phyloP scores from a whole-genome alignment of 345 rosid genomes.

The Eutrema heterophyllum region DNA sequence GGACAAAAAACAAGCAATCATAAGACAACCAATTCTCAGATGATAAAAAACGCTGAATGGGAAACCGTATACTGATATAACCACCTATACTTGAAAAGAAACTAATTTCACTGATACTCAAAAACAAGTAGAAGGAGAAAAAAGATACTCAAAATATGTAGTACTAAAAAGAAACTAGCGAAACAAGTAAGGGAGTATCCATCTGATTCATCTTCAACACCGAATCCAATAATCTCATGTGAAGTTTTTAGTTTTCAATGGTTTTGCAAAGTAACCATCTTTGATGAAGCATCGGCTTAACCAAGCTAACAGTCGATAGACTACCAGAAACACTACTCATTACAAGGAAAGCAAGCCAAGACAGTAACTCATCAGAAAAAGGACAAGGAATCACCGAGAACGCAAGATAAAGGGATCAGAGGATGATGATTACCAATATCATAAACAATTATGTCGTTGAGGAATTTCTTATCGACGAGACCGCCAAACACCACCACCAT shows the following conservation, averaged over 20 bases:
- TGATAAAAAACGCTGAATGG: background rate
- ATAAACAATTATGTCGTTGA: conserved; percentile 61
- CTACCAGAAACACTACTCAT: background rate
- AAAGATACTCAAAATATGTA: background rate
- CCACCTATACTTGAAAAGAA: background rate
- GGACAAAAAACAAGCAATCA: background rate
- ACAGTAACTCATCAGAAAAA: background rate
- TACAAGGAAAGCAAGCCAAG: background rate
- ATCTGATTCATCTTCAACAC: background rate
- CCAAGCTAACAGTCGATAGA: background rate
- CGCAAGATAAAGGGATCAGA: background rate
- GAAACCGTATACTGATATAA: background rate
- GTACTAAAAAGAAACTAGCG: background rate
- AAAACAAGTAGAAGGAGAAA: background rate
- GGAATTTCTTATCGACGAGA: conserved; percentile 73
- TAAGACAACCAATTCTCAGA: background rate
- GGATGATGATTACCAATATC: conserved; percentile 53
- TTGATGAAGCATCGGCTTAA: background rate
- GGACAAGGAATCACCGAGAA: background rate
- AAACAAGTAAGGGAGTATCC: background rate
- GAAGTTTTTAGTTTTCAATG: background rate
- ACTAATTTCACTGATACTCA: background rate
- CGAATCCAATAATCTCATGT: background rate
- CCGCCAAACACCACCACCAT: conserved; percentile 90
- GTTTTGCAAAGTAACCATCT: background rate